These are phyloP conservation scores for Sporothrix phasma DNA, from an alignment of 2,329 filamentous ascomycete genomes.

Conservation along the genomic window DNA sequence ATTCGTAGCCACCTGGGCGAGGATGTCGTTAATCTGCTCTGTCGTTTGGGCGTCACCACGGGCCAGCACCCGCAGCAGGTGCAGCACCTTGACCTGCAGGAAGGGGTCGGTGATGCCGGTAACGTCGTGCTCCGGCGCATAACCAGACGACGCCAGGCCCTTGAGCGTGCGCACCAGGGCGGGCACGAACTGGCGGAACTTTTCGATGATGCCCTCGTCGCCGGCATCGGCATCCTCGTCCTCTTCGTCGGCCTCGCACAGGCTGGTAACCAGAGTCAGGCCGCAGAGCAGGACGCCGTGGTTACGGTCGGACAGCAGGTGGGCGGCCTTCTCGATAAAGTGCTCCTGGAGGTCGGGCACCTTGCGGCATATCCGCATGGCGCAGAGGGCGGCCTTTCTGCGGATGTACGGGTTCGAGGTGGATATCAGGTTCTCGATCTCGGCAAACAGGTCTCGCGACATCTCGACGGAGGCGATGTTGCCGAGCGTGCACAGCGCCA, in stretches of 20 bases:
- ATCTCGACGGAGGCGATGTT: slow-evolving; percentile 98
- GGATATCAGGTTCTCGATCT: slow-evolving; percentile 84
- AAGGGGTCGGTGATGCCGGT: slow-evolving; percentile 97
- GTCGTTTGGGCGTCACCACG: slow-evolving; percentile 79
- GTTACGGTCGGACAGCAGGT: slow-evolving; percentile 83
- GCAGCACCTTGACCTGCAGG: slow-evolving; percentile 90
- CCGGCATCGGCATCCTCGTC: slow-evolving; percentile 83
- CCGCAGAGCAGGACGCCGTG: slow-evolving; percentile 92
- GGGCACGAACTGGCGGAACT: slow-evolving; percentile 79
- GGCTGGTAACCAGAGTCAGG: slow-evolving; percentile 76
- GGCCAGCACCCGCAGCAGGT: slow-evolving; percentile 74
- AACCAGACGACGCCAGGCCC: slow-evolving; percentile 85
- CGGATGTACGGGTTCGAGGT: slow-evolving; percentile 98
- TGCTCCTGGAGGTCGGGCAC: slow-evolving; percentile 96
- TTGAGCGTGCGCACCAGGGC: slow-evolving; percentile 84
- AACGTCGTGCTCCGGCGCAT: slow-evolving; percentile 95
- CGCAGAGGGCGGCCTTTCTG: slow-evolving; percentile 93
- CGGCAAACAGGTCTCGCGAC: slow-evolving; percentile 92
- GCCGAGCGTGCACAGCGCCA: slow-evolving; percentile 89
- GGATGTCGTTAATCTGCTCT: slow-evolving; percentile 96
- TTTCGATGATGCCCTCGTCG: slow-evolving; percentile 82
- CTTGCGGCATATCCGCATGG: slow-evolving; percentile 97
- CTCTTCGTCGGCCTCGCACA: slow-evolving; percentile 94
- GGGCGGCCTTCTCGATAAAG: slow-evolving; percentile 87
- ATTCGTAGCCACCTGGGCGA: slow-evolving; percentile 95